These are phyloP conservation scores for Heliophila coronopifolia DNA, from an alignment of 441 rosid species.

Conservation along the genomic window DNA sequence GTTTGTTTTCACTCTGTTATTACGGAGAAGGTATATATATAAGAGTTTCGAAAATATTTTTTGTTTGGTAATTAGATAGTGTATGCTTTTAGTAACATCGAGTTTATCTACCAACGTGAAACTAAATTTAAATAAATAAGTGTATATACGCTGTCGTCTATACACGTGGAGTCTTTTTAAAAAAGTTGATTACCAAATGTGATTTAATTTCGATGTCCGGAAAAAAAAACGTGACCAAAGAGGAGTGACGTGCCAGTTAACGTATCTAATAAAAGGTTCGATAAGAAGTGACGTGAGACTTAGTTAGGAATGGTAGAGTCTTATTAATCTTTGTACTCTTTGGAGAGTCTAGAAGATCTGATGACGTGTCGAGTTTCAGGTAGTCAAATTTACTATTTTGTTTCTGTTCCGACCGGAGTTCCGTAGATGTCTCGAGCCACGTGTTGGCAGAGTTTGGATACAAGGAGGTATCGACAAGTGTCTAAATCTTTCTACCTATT, in stretches of 20 bases:
- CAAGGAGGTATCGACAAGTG: constrained; percentile 22
- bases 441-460: constrained; percentile 19
- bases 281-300: constrained; percentile 31
- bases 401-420: constrained; percentile 28
- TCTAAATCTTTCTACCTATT: constrained; percentile 13
- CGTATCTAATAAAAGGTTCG: constrained; percentile 20
- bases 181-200: constrained; percentile 23
- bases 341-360: constrained; percentile 17
- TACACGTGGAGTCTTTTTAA: constrained; percentile 20
- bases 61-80: constrained; percentile 9
- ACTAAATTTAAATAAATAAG: not conserved
- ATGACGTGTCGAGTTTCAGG: constrained; percentile 30
- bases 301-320: constrained; percentile 21
- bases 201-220: constrained; percentile 9
- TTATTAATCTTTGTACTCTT: constrained; percentile 16
- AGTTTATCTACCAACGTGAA: constrained; percentile 24
- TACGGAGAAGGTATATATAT: constrained; percentile 7
- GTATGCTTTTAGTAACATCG: constrained; percentile 36
- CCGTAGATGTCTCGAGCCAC: constrained; percentile 29
- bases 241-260: constrained; percentile 25
- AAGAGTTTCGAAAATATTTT: constrained; percentile 8
- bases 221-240: constrained; percentile 26
- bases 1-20: constrained; percentile 19
- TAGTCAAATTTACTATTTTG: constrained; percentile 23
- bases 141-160: not conserved